These are phyloP conservation scores for Globisporangium cystogenes DNA, from an alignment of 352 stramenopile genomes.

Conservation along the genomic window DNA sequence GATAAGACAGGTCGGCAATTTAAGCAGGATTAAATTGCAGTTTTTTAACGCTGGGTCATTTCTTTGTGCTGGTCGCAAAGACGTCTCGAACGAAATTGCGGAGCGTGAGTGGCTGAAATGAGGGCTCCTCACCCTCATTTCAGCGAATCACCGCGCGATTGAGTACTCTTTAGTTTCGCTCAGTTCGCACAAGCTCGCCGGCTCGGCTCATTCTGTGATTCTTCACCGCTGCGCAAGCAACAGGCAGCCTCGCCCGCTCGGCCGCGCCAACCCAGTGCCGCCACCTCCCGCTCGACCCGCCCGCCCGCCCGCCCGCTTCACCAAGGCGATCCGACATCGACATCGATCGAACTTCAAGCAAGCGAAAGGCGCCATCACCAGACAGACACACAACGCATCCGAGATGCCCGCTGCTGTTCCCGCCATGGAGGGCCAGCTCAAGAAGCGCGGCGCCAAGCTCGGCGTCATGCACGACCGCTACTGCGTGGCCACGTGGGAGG, in stretches of 20 bases:
- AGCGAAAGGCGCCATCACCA: background rate
- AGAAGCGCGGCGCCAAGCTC: slow-evolving; percentile 66
- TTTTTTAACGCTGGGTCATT: too few species aligned
- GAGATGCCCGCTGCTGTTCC: background rate
- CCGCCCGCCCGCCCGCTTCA: too few species aligned
- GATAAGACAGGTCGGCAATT: too few species aligned
- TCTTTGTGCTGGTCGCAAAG: background rate
- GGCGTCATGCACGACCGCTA: slow-evolving; percentile 81
- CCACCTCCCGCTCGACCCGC: background rate
- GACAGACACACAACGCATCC: background rate
- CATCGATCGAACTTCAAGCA: background rate
- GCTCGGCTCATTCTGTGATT: slow-evolving; percentile 2
- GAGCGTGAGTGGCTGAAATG: too few species aligned
- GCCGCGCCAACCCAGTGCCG: background rate
- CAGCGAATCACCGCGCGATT: background rate
- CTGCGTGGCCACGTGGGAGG: slow-evolving; percentile 68
- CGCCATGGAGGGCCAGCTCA: slow-evolving; percentile 63
- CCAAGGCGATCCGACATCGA: too few species aligned
- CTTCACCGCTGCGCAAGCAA: slow-evolving; percentile 1
- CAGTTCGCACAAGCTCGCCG: background rate
- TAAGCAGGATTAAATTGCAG: too few species aligned
- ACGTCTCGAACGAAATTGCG: background rate
- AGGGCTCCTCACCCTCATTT: too few species aligned
- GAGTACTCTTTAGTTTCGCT: background rate
- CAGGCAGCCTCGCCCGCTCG: background rate